Evolutionary conservation across 108 stramenopile genomes (phyloP).

Genomic region (Bacterosira constricta): DNA sequence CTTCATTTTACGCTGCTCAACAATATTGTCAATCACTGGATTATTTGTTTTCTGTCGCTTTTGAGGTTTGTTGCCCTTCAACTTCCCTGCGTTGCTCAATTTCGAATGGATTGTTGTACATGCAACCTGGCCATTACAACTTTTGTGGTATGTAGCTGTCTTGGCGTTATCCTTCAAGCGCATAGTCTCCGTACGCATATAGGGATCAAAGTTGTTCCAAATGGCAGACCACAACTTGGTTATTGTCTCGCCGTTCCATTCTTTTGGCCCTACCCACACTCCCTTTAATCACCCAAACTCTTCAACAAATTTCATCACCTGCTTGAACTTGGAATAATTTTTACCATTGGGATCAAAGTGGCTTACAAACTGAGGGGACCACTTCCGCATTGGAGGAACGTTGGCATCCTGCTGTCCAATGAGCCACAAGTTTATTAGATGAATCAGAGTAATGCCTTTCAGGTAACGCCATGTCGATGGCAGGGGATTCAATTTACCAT

Average conservation of each 20-base stretch:
- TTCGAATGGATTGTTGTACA: no score
- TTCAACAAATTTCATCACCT: conserved; percentile 1
- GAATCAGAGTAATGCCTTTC: not conserved
- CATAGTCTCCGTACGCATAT: not conserved
- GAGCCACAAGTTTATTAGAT: not conserved
- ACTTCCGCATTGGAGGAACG: not conserved
- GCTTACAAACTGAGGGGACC: not conserved
- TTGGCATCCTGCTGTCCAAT: not conserved
- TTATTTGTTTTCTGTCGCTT: no score
- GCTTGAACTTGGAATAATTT: not conserved
- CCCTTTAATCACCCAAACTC: not conserved
- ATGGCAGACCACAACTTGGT: not conserved
- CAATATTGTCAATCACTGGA: no score
- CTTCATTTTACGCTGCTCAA: no score
- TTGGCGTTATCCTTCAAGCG: not conserved
- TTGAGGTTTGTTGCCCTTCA: no score
- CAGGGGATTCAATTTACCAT: conserved; percentile 3
- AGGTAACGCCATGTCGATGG: not conserved
- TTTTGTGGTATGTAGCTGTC: not conserved
- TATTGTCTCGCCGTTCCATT: not conserved
- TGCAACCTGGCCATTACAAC: not conserved
- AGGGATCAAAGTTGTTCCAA: not conserved
- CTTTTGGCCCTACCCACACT: not conserved
- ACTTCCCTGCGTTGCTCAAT: no score
- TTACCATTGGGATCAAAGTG: not conserved